Evolutionary conservation across 352 stramenopile species (phyloP), one percentile per base, ranked within the genome.

Genomic region (Pythium utonaiense): DNA sequence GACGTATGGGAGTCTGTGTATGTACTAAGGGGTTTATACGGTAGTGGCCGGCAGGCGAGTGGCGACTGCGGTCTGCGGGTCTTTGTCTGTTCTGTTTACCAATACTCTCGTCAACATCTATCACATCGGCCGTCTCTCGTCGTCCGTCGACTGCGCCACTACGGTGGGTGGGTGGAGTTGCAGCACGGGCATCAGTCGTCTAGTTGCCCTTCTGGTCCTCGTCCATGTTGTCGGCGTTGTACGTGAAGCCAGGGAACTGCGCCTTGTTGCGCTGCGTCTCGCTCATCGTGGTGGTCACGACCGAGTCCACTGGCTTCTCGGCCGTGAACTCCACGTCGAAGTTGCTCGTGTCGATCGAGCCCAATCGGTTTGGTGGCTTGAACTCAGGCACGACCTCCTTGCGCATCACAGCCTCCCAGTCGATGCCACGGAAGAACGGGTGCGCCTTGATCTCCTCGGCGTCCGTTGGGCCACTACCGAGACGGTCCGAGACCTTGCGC

Each of bases 321-420:
- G 69, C 77, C 54, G 93, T 98, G 62, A 98, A 98, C 60, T 98
- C 91, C 44, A 97, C 77, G 67, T 97, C 83, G 62, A 98, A 96
- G 73, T 98, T 98, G 74, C 86, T 93, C 55, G 91, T 97, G 74
- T 98, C 93, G 64, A 96, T 91, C 51, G 83, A 93, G 36, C 86
- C 86, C 62, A 94, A 76, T 47, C 80, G 78, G 73, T 92, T 91
- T 38, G 88, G 89, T 47, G 91, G 88, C 73, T 96, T 96, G 70
- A 97, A 98, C 68, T 96, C 89, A 0, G 93, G 90, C 53, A 86
- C 73, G 21, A 75, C 70, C 47, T 89, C 66, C 55, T 83, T 82
- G 22, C 60, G 67, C 14, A 73, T 74, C 16, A 96, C 77, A n/a
- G 62, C 64, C 28, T 89, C 84, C 91, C 89, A 97, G 66, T 97